Base-by-base conservation (phyloP, 139 green algal genomes). In the Chlamydomonas schloesseri region DNA sequence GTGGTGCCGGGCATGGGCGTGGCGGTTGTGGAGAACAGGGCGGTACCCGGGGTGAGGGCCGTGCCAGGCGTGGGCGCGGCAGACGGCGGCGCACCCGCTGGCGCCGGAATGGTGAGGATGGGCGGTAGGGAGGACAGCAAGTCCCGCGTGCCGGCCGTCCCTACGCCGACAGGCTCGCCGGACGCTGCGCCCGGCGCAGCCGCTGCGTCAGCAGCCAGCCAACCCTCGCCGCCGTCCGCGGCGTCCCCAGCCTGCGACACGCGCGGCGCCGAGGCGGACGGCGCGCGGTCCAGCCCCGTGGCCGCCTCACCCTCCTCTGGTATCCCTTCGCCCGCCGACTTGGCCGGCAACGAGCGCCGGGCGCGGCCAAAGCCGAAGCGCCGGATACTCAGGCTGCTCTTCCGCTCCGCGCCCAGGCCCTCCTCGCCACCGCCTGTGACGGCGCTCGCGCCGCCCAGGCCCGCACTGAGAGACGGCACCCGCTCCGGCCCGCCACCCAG, bases 281-380 rank as follows among this genome's bases (percentile, higher is more conserved):
- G 24, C 24, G 60, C 24, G 13, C 60, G 60, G 60, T 67, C 60
- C 24, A 67, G 42, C 42, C 42, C 42, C 42, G 42, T 31, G 17
- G 57, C 57, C 23, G 60, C 60, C 67, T 85, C 79, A 17, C 79
- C 67, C 28, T 85, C 79, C 47, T 85, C 79, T 0, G 65, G 29
- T 13, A 26, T 26, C n/a, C 36, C 46, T 10, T 76, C 65, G 28
- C 64, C 64, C 4, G 68, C 46, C 31, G 68, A 28, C 47, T 85
- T 85, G 47, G 68, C 79, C 1, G 79, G 79, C 31, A 77, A 23
- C 1, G 79, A 85, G 20, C 79, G 65, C 18, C 79, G 46, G 24
- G 79, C 79, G 0, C 79, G 79, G 24, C 79, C 79, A 42, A 85
- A 85, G 47, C 79, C 79, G 65, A 85, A 85, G 2, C 79, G 65